Evolutionary conservation across 768 basidiomycete genomes (phyloP).

Genomic region (Lactarius pseudohatsudake): DNA sequence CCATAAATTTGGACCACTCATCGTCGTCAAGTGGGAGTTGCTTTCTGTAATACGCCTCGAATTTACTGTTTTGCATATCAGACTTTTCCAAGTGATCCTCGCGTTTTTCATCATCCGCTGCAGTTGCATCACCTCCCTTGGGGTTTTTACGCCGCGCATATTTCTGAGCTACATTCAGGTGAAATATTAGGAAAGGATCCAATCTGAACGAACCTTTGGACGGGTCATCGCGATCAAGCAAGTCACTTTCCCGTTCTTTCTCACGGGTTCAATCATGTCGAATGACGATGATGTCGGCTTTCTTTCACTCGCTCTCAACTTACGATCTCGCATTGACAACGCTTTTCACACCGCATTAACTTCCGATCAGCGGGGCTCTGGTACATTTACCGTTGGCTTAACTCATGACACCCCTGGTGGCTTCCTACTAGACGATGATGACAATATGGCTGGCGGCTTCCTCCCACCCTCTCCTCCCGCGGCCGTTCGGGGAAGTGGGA

Average conservation of each 20-base stretch:
- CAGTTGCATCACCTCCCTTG: not conserved
- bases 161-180: not conserved
- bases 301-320: not conserved
- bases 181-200: not conserved
- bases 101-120: slow-evolving; percentile 38
- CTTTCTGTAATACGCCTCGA: slow-evolving; percentile 66
- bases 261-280: slow-evolving; percentile 9
- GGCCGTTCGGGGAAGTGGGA: not conserved
- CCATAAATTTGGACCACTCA: slow-evolving; percentile 78
- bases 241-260: not conserved
- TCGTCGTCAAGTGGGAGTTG: slow-evolving; percentile 70
- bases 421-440: slow-evolving; percentile 36
- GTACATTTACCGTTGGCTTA: not conserved
- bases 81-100: slow-evolving; percentile 54
- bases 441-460: slow-evolving; percentile 36
- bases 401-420: slow-evolving; percentile 33
- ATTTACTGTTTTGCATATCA: slow-evolving; percentile 71
- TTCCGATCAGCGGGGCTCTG: not conserved
- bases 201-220: slow-evolving; percentile 14
- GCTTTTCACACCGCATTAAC: slow-evolving; percentile 13
- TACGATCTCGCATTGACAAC: slow-evolving; percentile 18
- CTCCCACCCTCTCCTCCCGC: slow-evolving; percentile 24
- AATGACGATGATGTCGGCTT: slow-evolving; percentile 6
- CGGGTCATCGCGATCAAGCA: slow-evolving; percentile 12
- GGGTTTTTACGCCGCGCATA: not conserved